Base-by-base conservation (phyloP, 2,329 filamentous ascomycete genomes). In the Rosellinia necatrix region DNA sequence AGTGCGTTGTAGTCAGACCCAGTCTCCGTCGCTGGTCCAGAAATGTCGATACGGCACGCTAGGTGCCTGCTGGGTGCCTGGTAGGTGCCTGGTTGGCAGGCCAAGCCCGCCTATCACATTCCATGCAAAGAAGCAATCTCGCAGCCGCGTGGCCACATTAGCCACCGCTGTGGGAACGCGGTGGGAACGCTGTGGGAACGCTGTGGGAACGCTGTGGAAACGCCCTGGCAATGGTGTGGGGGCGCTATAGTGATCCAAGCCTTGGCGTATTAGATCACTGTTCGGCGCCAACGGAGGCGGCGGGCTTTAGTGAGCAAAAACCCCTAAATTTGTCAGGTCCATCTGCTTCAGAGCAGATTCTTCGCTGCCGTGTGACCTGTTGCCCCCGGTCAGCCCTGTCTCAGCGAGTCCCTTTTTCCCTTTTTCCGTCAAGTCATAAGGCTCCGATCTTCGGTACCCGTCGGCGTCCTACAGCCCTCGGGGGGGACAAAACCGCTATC, bases 271-370 rank as follows among this genome's bases (percentile, higher is more conserved):
- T 41, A 49, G 55, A 50, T 52, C 49, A 32, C 24, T 47, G 34
- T 46, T n/a, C 47, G 41, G 15, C 21, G 47, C 46, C 5, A 34
- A 49, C 22, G 41, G 32, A 24, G 27, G 19, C 32, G 37, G 47
- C 9, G 34, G 25, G 37, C 25, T 49, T 48, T 49, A 52, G 57
- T 57, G 57, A 56, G 43, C 46, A 58, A 38, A 49, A 22, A 49
- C 29, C 53, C 48, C 53, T 52, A 53, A 57, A 59, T 59, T 59
- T 57, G 57, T 57, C 57, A 53, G 34, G 19, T 21, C 25, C 24
- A 17, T 42, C 42, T 43, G 43, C 38, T 43, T 52, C 19, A 48
- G 37, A n/a, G 54, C 52, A 61, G 59, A 51, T 35, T 61, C 59
- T 59, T 52, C 56, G 38, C 12, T 34, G 15, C 46, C 53, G 40